Evolutionary conservation across 345 rosid species (phyloP).

Genomic region (Brassica cretica): DNA sequence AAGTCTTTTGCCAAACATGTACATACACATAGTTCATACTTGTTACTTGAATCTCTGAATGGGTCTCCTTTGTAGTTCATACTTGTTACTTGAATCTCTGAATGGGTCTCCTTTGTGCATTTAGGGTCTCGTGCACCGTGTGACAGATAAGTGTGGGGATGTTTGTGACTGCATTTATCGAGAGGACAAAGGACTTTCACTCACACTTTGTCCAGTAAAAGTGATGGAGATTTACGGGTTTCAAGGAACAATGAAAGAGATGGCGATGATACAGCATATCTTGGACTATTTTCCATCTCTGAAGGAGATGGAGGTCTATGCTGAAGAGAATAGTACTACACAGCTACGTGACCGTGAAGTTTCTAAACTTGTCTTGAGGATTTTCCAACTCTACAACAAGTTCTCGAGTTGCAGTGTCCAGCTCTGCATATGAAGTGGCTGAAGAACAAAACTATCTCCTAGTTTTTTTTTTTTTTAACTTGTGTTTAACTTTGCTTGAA

Average conservation of each 20-base stretch:
- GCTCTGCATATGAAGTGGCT: neutral
- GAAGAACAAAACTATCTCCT: neutral
- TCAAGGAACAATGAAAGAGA: no score
- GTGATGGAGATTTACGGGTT: no score
- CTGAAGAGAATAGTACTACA: neutral
- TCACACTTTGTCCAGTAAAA: no score
- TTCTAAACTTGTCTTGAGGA: neutral
- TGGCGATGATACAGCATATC: neutral
- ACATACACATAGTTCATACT: no score
- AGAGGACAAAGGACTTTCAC: no score
- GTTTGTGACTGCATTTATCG: no score
- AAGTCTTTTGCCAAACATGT: no score
- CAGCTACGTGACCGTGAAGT: neutral
- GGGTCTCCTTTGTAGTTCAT: no score
- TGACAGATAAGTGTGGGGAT: no score
- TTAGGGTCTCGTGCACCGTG: slow-evolving; percentile 9
- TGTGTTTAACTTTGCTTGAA: neutral
- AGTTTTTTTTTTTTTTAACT: neutral
- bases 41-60: neutral
- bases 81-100: no score
- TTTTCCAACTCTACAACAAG: neutral
- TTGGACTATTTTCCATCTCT: slow-evolving; percentile 1
- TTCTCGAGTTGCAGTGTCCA: neutral
- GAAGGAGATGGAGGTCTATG: neutral
- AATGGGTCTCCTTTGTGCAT: neutral